These are phyloP conservation scores for Camellia granthamiana DNA, from an alignment of 148 eudicot species.

Conservation along the genomic window DNA sequence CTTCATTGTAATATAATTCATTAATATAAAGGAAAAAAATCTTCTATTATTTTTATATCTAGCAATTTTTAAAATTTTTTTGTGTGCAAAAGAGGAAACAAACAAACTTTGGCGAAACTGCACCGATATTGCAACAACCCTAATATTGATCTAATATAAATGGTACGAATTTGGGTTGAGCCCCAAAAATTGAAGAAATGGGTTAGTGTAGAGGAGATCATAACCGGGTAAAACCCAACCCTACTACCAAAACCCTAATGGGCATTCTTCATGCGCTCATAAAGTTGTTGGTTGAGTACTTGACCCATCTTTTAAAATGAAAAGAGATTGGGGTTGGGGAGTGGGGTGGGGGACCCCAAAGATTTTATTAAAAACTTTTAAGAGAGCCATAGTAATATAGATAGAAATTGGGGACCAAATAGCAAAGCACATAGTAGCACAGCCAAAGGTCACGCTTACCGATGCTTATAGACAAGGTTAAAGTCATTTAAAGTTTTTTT, in stretches of 20 bases:
- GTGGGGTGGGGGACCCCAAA: too few species aligned
- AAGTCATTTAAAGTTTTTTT: not conserved
- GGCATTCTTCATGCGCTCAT: not conserved
- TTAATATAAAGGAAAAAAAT: too few species aligned
- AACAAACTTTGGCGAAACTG: too few species aligned
- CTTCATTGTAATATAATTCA: too few species aligned
- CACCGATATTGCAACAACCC: too few species aligned
- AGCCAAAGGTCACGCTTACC: constrained; percentile 7
- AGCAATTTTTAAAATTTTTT: too few species aligned
- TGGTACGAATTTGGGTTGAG: too few species aligned
- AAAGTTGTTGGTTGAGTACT: constrained; percentile 8
- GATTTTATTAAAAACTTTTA: too few species aligned
- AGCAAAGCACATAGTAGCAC: not conserved
- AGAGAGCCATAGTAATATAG: too few species aligned
- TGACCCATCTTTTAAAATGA: not conserved
- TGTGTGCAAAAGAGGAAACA: too few species aligned
- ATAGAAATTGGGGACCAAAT: constrained; percentile 2
- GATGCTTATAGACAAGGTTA: not conserved
- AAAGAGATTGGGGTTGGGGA: not conserved
- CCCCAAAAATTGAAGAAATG: not conserved
- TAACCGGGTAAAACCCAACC: constrained; percentile 7
- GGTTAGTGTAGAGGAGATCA: not conserved
- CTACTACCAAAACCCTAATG: not conserved
- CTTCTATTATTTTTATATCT: too few species aligned
- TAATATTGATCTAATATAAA: too few species aligned